Evolutionary conservation across 257 asterid species (phyloP), one percentile per base, ranked within the genome.

Genomic region (Ophiorrhiza pumila): DNA sequence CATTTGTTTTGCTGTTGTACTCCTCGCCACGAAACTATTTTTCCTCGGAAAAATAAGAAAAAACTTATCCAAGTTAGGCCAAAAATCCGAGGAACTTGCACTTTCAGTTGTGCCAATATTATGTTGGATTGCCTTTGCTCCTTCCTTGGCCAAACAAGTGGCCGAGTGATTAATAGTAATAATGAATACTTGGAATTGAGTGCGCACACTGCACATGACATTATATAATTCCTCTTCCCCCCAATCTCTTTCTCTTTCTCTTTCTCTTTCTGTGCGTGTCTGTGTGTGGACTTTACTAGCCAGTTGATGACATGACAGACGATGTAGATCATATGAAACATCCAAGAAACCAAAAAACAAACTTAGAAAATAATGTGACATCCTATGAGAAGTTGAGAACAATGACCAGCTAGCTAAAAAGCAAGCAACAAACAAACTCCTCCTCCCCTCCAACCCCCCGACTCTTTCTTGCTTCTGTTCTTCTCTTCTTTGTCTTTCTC

Each of bases 321-420:
- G 27, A 18, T 3, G 71, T 67, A 64, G 39, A 69, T 71, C 72
- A 65, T 47, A 50, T 41, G 80, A 43, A 55, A 65, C 60, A 76
- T n/a, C 71, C 83, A 50, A 80, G 71, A 55, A 57, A n/a, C 76
- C n/a, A n/a, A n/a, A n/a, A n/a, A 60, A 39, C 3, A n/a, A 4
- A 23, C 47, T 29, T 27, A 71, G 83, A 69, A 77, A 83, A 52
- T 73, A 43, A 73, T 45, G 49, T 31, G 47, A 35, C 77, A 68
- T 62, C 75, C 45, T 2, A 37, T 52, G 56, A 63, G 68, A 85
- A 81, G 83, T 74, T 85, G 80, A 29, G 74, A 85, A 87, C 80
- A 91, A 75, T 70, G 90, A 86, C 89, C 84, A 84, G 58, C 78
- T 74, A 86, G 72, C 90, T 85, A 80, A 83, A 81, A 34, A 53